Evolutionary conservation across 495 filamentous ascomycete species (phyloP).

Genomic region (Cercophora newfieldiana): DNA sequence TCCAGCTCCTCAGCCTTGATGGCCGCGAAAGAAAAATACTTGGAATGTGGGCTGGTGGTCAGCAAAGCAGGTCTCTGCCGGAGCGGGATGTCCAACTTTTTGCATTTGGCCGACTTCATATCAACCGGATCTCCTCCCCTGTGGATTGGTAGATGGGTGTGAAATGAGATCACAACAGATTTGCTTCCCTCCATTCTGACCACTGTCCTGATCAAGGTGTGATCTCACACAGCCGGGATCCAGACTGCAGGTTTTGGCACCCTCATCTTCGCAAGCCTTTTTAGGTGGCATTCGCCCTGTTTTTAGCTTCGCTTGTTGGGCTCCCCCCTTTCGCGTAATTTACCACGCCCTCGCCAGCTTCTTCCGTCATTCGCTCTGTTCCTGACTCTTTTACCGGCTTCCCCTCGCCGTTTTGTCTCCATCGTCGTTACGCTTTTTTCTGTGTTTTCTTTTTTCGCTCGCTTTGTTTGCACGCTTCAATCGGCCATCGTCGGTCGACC

Average conservation of each 20-base stretch:
- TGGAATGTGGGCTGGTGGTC: constrained; percentile 1
- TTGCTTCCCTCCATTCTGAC: background rate
- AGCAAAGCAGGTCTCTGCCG: background rate
- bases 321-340: constrained; percentile 16
- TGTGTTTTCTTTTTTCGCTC: constrained; percentile 17
- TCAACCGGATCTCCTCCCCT: constrained; percentile 5
- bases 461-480: background rate
- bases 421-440: background rate
- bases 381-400: constrained; percentile 16
- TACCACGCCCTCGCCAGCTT: constrained; percentile 19
- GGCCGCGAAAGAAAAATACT: background rate
- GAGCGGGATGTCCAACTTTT: constrained; percentile 3
- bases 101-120: background rate
- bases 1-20: constrained; percentile 1
- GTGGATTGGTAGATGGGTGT: background rate
- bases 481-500: constrained; percentile 12
- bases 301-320: constrained; percentile 21
- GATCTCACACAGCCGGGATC: constrained; percentile 4
- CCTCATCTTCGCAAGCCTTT: background rate
- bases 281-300: constrained; percentile 10
- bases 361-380: constrained; percentile 28
- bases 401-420: background rate
- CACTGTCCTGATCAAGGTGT: background rate
- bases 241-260: background rate
- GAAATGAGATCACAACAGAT: constrained; percentile 10